Evolutionary conservation across 768 basidiomycete species (phyloP), one percentile per base, ranked within the genome.

Genomic region (Mycena sanguinolenta): DNA sequence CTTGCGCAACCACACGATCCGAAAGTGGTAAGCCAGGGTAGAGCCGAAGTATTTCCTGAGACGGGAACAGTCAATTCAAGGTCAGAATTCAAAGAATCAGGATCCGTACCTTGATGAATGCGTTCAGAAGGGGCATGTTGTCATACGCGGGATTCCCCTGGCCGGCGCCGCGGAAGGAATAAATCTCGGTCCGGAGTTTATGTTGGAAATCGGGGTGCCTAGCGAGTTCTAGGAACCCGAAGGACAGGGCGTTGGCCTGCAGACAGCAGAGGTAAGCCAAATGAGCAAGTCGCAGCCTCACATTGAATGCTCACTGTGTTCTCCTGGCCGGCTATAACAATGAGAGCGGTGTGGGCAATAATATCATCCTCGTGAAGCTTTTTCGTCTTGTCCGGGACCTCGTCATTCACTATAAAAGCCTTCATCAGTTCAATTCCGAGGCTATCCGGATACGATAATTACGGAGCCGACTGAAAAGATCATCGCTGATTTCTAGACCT

Each of bases 321-420:
- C 10, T 73, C 72, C 42, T 66, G 58, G 10, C 68, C 72, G 5
- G 72, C 69, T 17, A 70, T 27, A 9, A 73, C 30, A 9, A 73
- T 49, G 21, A 53, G 34, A n/a, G 58, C 53, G 10, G 59, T 55
- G 25, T 69, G 67, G 6, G 39, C 59, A 17, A 54, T 32, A 3
- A 70, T 36, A 27, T 64, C 67, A 6, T 38, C 60, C 25, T 42
- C 32, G 14, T 44, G 46, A 10, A 79, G 23, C 14, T 32, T 54
- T 34, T 21, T 8, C 9, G 67, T 77, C 17, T 39, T 16, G 17
- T 49, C 46, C 5, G 38, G 19, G 25, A 30, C 10, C 27, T 53
- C 9, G 8, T 13, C n/a, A 53, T 63, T 50, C 34, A 39, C 34
- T 38, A 50, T 16, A 50, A 14, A 17, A 50, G 50, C 19, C 12